Percentiles rank a stretch among this genome's conserved stretches.
Evolutionary conservation across 176 grass and related monocot species (phyloP).

Genomic region (Eleusine coracana): DNA sequence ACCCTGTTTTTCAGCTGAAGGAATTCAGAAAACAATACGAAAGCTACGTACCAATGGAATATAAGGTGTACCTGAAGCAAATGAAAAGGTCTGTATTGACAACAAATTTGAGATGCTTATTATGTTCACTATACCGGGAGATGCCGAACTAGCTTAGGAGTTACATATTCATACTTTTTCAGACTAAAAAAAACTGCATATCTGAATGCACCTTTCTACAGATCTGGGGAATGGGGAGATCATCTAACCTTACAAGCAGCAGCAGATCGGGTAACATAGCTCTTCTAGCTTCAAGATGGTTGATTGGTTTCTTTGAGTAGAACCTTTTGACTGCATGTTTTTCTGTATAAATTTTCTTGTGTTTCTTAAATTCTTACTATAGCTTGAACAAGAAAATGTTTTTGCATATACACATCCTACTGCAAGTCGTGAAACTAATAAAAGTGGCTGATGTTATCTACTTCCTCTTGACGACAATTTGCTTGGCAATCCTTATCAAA

Average conservation of each 20-base stretch:
- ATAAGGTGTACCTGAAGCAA: conserved; percentile 89
- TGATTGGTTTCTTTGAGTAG: conserved; percentile 31
- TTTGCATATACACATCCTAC: background rate
- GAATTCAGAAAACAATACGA: conserved; percentile 88
- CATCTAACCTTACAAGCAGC: conserved; percentile 91
- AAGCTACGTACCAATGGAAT: conserved; percentile 95
- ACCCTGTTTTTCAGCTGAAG: conserved; percentile 64
- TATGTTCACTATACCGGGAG: conserved; percentile 16
- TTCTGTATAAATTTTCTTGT: conserved; percentile 11
- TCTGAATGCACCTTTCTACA: conserved; percentile 32
- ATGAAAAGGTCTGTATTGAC: conserved; percentile 82
- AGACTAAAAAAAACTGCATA: background rate
- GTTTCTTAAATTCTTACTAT: background rate
- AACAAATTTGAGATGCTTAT: conserved; percentile 14
- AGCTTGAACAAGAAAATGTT: background rate
- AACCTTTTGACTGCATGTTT: conserved; percentile 30
- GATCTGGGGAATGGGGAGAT: conserved; percentile 95
- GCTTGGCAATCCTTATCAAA: background rate
- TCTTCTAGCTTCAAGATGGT: conserved; percentile 27
- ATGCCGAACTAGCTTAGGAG: background rate
- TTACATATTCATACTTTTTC: conserved; percentile 18
- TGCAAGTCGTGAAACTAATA: conserved; percentile 13
- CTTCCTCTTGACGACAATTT: background rate
- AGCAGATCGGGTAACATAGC: conserved; percentile 75
- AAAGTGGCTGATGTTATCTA: background rate